These are phyloP conservation scores for Hansenula lynferdii DNA, from an alignment of 1,139 yeast species.

Conservation along the genomic window DNA sequence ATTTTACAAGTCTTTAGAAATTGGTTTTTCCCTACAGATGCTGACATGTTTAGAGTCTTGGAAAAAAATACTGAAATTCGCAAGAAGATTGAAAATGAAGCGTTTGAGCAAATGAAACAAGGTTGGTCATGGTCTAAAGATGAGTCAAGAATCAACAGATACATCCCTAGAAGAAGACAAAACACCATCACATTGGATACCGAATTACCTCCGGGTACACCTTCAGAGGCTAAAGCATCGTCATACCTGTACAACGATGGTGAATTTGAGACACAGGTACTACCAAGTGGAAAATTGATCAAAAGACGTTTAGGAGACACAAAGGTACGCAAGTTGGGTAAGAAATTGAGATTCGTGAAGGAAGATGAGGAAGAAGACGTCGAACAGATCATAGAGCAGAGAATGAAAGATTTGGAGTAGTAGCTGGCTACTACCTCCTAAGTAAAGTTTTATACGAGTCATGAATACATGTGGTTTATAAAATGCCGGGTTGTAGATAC, in stretches of 20 bases:
- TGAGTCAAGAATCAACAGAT: slow-evolving; percentile 23
- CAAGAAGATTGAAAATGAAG: slow-evolving; percentile 63
- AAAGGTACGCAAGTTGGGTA: slow-evolving; percentile 25
- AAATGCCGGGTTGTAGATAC: no score
- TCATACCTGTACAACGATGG: slow-evolving; percentile 16
- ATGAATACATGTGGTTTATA: no score
- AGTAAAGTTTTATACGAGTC: no score
- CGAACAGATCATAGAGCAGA: slow-evolving; percentile 52
- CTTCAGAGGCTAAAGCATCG: slow-evolving; percentile 26
- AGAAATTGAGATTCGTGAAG: slow-evolving; percentile 30
- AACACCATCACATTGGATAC: slow-evolving; percentile 25
- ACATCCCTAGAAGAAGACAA: slow-evolving; percentile 19
- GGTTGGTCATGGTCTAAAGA: slow-evolving; percentile 67
- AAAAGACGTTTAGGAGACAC: slow-evolving; percentile 32
- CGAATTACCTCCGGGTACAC: slow-evolving; percentile 51
- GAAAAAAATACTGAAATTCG: slow-evolving; percentile 71
- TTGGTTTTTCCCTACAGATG: slow-evolving; percentile 62
- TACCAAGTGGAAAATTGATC: slow-evolving; percentile 67
- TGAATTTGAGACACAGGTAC: slow-evolving; percentile 44
- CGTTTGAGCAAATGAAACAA: slow-evolving; percentile 68
- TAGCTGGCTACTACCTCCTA: background rate
- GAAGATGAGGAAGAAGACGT: slow-evolving; percentile 42
- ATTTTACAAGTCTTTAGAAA: slow-evolving; percentile 52
- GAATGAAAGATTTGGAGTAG: slow-evolving; percentile 40
- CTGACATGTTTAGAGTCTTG: slow-evolving; percentile 70